phyloP scores from a whole-genome alignment of 257 asterid genomes.

The Scutellaria barbata region DNA sequence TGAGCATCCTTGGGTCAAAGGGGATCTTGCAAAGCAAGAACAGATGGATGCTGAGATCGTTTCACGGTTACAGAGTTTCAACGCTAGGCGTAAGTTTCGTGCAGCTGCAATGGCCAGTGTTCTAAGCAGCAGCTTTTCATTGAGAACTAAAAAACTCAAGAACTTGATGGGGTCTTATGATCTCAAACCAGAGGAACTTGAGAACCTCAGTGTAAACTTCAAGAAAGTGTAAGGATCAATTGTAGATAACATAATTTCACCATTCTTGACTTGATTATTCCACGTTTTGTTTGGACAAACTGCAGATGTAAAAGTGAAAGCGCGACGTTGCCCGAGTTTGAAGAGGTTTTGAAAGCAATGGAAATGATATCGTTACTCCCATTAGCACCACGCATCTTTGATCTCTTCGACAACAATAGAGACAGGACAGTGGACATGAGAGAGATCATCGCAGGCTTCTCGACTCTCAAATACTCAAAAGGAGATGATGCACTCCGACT shows the following conservation, averaged over 20 bases:
- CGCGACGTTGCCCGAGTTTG: conserved; percentile 71
- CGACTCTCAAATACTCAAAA: conserved; percentile 77
- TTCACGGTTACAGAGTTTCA: conserved; percentile 67
- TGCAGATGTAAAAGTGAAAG: conserved; percentile 74
- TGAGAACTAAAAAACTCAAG: conserved; percentile 72
- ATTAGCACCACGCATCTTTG: conserved; percentile 74
- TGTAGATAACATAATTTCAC: background rate
- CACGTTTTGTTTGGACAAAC: background rate
- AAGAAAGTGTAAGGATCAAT: conserved; percentile 59
- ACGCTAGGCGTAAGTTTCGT: conserved; percentile 84
- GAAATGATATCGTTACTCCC: conserved; percentile 71
- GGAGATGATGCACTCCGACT: conserved; percentile 90
- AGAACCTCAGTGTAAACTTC: conserved; percentile 67
- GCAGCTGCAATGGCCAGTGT: conserved; percentile 93
- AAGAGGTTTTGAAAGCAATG: conserved; percentile 80
- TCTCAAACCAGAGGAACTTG: conserved; percentile 79
- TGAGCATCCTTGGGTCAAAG: conserved; percentile 82
- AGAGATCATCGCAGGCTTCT: conserved; percentile 79
- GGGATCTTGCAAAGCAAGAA: conserved; percentile 75
- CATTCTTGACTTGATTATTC: conserved; percentile 5
- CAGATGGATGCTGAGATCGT: conserved; percentile 85
- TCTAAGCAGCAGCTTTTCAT: conserved; percentile 74
- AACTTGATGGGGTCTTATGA: conserved; percentile 78
- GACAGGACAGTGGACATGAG: conserved; percentile 89
- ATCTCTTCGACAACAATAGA: conserved; percentile 74